These are phyloP conservation scores for Claviceps digitariae DNA, from an alignment of 2,329 filamentous ascomycete genomes.

Conservation along the genomic window DNA sequence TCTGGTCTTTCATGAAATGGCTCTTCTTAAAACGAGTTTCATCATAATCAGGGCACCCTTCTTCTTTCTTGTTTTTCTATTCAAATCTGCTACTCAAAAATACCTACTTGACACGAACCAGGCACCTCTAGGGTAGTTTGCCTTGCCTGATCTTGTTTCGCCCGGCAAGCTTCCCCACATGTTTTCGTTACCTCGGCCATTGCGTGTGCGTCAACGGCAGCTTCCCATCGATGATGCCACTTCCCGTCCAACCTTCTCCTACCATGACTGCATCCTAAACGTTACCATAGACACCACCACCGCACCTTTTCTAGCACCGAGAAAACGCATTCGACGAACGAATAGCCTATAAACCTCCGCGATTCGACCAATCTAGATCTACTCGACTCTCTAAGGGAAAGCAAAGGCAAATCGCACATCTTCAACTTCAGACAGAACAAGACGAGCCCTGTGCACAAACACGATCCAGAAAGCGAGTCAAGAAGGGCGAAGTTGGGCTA, in stretches of 20 bases:
- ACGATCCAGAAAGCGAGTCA: not conserved
- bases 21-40: too few species aligned
- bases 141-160: not conserved
- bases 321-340: not conserved
- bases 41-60: too few species aligned
- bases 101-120: not conserved
- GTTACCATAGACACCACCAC: not conserved
- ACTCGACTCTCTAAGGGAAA: not conserved
- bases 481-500: not conserved
- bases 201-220: not conserved
- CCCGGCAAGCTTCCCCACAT: not conserved
- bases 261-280: not conserved
- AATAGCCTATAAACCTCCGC: too few species aligned
- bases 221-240: not conserved
- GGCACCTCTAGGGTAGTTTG: not conserved
- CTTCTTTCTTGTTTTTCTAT: not conserved
- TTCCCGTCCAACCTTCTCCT: not conserved
- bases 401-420: too few species aligned
- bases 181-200: not conserved
- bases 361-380: not conserved
- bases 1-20: too few species aligned
- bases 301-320: not conserved
- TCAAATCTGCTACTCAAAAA: not conserved
- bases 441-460: not conserved
- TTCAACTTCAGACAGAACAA: too few species aligned